Conservation (phyloP, 805 yeast species). For the Saccharomyces eubayanus region DNA sequence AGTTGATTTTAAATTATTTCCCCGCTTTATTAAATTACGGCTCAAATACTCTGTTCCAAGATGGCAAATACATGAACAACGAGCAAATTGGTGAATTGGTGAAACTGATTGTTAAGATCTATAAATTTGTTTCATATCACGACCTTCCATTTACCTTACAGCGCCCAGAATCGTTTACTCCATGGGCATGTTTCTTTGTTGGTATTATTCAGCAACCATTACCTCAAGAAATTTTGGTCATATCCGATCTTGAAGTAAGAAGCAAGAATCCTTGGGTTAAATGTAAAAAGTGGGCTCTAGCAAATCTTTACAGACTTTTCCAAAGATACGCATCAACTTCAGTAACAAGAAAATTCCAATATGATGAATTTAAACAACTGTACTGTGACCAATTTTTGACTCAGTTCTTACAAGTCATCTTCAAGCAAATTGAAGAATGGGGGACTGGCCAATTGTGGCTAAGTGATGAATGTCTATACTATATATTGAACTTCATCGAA, state of each 20-base stretch:
- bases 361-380: conserved; percentile 49
- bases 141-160: conserved; percentile 65
- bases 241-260: conserved; percentile 42
- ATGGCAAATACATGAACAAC: conserved; percentile 26
- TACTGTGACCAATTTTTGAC: conserved; percentile 61
- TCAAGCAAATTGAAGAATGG: conserved; percentile 68
- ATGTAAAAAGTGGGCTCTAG: conserved; percentile 83
- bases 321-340: conserved; percentile 56
- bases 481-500: conserved; percentile 56
- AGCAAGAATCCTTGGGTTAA: conserved; percentile 62
- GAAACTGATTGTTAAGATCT: conserved; percentile 62
- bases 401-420: conserved; percentile 54
- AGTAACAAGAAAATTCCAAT: conserved; percentile 40
- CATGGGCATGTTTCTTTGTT: conserved; percentile 76
- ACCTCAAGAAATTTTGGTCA: conserved; percentile 28
- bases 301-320: conserved; percentile 64
- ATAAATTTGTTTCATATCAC: conserved; percentile 65
- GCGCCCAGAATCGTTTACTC: conserved; percentile 39
- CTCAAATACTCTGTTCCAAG: conserved; percentile 39
- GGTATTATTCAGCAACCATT: conserved; percentile 53
- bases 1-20: conserved; percentile 47
- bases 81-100: conserved; percentile 60
- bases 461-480: conserved; percentile 53
- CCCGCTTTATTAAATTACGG: conserved; percentile 64
- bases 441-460: conserved; percentile 60